Conservation (phyloP, 2,329 filamentous ascomycete genomes). For the Fusarium begoniae region DNA sequence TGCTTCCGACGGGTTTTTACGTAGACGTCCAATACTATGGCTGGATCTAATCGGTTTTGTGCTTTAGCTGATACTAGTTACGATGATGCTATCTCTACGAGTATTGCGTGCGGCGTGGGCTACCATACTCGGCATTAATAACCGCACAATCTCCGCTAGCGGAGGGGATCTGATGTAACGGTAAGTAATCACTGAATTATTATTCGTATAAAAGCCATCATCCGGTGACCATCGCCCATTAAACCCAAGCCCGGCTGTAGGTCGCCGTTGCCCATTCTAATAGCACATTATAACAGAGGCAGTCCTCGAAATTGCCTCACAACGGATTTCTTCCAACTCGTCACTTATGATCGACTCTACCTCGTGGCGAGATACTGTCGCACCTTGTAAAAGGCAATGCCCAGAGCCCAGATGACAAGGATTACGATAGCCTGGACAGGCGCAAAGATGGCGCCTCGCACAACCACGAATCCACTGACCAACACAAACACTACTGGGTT, state of each 20-base stretch:
- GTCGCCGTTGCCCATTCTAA: not conserved
- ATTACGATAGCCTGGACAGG: slow-evolving; percentile 63
- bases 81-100: not conserved
- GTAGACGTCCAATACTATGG: not conserved
- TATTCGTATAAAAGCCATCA: not conserved
- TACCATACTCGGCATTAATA: not conserved
- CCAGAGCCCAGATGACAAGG: slow-evolving; percentile 60
- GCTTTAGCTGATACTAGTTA: not conserved
- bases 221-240: too few relatives aligned
- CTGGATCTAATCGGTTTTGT: not conserved
- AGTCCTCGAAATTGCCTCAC: not conserved
- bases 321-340: not conserved
- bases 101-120: not conserved
- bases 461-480: slow-evolving; percentile 68
- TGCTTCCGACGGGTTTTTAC: not conserved
- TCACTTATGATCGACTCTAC: not conserved
- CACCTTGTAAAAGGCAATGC: slow-evolving; percentile 54
- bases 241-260: not conserved
- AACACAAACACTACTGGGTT: slow-evolving; percentile 63
- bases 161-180: not conserved
- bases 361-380: slow-evolving; percentile 7
- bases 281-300: too few relatives aligned
- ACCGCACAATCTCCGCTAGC: not conserved
- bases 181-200: rapidly evolving
- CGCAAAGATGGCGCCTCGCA: slow-evolving; percentile 67